Percentiles rank a stretch among this genome's conserved stretches.
Evolutionary conservation across 1,284 basidiomycete species (phyloP).

Genomic region (Hymenochaete sp.): DNA sequence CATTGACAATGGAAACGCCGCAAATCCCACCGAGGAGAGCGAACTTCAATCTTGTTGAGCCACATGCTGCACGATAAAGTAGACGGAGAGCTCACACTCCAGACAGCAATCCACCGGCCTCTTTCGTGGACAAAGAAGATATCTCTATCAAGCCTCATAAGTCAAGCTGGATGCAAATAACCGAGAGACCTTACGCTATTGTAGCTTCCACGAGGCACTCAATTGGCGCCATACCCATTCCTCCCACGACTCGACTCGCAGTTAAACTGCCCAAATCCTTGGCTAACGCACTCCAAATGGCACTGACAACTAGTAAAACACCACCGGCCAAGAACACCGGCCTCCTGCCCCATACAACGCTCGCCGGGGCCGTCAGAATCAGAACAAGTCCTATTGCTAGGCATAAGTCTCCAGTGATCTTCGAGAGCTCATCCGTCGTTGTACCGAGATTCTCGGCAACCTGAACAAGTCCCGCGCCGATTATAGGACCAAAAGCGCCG

Average conservation of each 20-base stretch:
- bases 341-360: slow-evolving; percentile 19
- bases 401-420: slow-evolving; percentile 19
- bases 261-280: slow-evolving; percentile 18
- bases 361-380: slow-evolving; percentile 18
- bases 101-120: slow-evolving; percentile 19
- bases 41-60: slow-evolving; percentile 11
- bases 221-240: slow-evolving; percentile 19
- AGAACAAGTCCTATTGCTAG: slow-evolving; percentile 18
- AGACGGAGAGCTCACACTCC: slow-evolving; percentile 15
- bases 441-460: slow-evolving; percentile 18
- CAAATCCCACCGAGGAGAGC: slow-evolving; percentile 19
- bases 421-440: slow-evolving; percentile 10
- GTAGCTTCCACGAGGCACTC: slow-evolving; percentile 20
- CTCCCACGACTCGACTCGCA: slow-evolving; percentile 19
- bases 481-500: slow-evolving; percentile 20
- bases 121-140: slow-evolving; percentile 21
- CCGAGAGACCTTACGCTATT: slow-evolving; percentile 12
- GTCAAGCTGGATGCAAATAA: background rate
- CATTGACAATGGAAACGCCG: slow-evolving; percentile 19
- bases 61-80: background rate
- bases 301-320: slow-evolving; percentile 12
- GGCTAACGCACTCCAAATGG: slow-evolving; percentile 17
- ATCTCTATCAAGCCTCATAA: slow-evolving; percentile 15
- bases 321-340: slow-evolving; percentile 18
- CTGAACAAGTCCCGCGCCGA: slow-evolving; percentile 18